These are phyloP conservation scores for Fusarium stilboides DNA, from an alignment of 2,329 filamentous ascomycete species.

Conservation along the genomic window DNA sequence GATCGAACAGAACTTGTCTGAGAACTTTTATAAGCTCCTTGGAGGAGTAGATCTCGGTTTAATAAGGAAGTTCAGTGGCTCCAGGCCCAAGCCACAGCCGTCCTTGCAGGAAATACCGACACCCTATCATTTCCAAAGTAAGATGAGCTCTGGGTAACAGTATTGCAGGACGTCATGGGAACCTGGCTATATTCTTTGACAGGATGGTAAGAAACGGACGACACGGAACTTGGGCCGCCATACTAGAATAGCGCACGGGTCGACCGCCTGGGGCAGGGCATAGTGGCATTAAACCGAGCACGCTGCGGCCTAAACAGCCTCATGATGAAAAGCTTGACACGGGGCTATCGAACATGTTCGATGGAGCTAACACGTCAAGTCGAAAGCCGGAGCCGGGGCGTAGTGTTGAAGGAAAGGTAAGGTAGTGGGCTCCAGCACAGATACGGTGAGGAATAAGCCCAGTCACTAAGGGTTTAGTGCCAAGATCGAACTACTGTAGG, in stretches of 20 bases:
- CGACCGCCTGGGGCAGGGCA: neutral
- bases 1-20: too few relatives aligned
- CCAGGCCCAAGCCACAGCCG: neutral
- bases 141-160: constrained; percentile 7
- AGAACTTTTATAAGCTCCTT: constrained; percentile 1
- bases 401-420: neutral
- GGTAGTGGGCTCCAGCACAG: constrained; percentile 19
- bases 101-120: constrained; percentile 2
- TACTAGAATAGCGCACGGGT: constrained; percentile 20
- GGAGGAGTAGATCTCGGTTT: neutral
- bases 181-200: constrained; percentile 5
- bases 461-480: constrained; percentile 10
- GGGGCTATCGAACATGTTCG: neutral
- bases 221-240: constrained; percentile 25
- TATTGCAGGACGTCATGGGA: constrained; percentile 15
- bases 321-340: constrained; percentile 9
- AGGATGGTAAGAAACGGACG: constrained; percentile 25
- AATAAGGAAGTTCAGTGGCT: too few relatives aligned
- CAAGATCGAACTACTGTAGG: neutral
- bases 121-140: neutral
- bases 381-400: constrained; percentile 20
- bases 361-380: constrained; percentile 9
- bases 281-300: neutral
- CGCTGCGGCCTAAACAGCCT: constrained; percentile 1
- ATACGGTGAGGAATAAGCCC: constrained; percentile 26